Base-by-base conservation (phyloP, 2,329 filamentous ascomycete species). In the Penicillium decumbens region DNA sequence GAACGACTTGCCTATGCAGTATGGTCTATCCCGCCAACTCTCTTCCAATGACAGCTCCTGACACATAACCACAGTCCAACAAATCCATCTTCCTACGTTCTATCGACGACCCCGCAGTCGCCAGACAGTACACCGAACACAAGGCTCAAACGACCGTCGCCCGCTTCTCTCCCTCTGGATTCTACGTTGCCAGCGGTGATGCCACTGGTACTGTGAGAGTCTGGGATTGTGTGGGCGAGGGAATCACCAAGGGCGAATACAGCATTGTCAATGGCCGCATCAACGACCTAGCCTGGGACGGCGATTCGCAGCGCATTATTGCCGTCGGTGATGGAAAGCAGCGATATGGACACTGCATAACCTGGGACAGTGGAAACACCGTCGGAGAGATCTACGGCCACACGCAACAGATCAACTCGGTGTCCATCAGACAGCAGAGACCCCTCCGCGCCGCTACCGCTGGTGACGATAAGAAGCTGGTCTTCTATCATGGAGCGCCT, bases 211-310 rank as follows among this genome's bases (percentile, higher is more conserved):
- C 82, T 39, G 89, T 98, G 37, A 83, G 88, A 56, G 88, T 98
- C 4, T 98, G 93, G 93, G 92, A 97, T 69, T 82, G 80, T 56
- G 84, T 88, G 10, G 85, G 92, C 47, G 88, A 89, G 60, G 90
- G 90, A 40, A 88, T 85, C 64, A 95, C 89, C 40, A 95, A 95
- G 72, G 89, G 91, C 59, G 92, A 97, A 72, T 97, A 95, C 72
- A 81, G 84, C 65, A 96, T 97, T 72, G 91, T 97, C 64, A 90
- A 88, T 29, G 93, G 93, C 10, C 86, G 89, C 46, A 92, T 98
- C 73, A 95, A 95, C 68, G 93, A 98, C 69, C 83, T 98, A 58
- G 92, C 90, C 1, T 98, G 93, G 91, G 93, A 97, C 65, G 92
- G 91, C 49, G 93, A 98, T 72, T 95, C 88, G 53, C 91, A 96